These are phyloP conservation scores for Chytridium lagenaria DNA, from an alignment of 371 early-diverging fungal species.

Conservation along the genomic window DNA sequence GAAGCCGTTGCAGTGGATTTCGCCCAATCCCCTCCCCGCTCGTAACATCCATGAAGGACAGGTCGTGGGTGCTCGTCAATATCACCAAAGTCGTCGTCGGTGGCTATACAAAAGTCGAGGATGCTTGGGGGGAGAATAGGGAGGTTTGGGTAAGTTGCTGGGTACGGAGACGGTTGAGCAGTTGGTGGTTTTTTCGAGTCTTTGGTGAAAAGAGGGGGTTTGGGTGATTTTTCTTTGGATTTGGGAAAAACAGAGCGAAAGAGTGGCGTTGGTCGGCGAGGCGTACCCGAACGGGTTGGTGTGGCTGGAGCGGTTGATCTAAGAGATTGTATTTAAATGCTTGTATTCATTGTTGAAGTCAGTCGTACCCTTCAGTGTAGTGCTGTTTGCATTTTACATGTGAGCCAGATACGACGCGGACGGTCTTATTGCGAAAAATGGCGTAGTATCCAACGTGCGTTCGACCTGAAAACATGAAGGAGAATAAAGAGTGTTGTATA, in stretches of 20 bases:
- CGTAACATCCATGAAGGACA: constrained; percentile 11
- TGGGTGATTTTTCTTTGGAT: background rate
- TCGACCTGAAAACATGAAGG: constrained; percentile 1
- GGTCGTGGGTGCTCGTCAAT: constrained; percentile 7
- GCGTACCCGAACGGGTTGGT: background rate
- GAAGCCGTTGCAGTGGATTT: constrained; percentile 10
- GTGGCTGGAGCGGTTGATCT: background rate
- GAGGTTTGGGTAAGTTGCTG: background rate
- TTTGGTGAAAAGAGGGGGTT: background rate
- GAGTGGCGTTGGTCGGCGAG: background rate
- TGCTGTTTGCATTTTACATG: background rate
- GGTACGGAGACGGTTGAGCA: background rate
- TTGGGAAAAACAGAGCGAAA: constrained; percentile 6
- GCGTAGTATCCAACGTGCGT: constrained; percentile 9
- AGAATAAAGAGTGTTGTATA: background rate
- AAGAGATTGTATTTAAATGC: no score
- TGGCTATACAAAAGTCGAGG: constrained; percentile 8
- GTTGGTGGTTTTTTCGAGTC: background rate
- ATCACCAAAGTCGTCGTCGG: constrained; percentile 14
- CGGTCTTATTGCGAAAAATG: background rate
- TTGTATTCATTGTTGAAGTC: background rate
- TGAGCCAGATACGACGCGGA: constrained; percentile 3
- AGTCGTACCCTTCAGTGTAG: background rate
- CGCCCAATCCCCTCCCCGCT: constrained; percentile 14
- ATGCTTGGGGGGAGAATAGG: constrained; percentile 20